Conservation (phyloP, 805 yeast species). For the Teunomyces tritomae region DNA sequence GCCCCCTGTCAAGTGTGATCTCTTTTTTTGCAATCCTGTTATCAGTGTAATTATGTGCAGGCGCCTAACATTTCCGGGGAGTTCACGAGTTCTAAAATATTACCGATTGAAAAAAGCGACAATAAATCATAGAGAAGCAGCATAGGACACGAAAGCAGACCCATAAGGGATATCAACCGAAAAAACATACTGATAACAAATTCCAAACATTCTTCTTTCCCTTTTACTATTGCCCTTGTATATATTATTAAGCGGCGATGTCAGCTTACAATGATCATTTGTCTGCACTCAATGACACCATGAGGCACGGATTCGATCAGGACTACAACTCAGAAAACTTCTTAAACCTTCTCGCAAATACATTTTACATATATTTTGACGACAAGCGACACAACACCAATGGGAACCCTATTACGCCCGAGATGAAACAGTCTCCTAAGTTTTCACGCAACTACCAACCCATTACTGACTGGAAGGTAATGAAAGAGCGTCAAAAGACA, state of each 20-base stretch:
- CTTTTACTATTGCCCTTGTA: not conserved
- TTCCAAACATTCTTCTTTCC: not conserved
- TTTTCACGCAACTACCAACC: constrained; percentile 57
- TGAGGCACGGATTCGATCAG: constrained; percentile 65
- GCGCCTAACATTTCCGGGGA: not conserved
- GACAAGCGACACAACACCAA: constrained; percentile 90
- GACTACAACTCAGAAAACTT: constrained; percentile 58
- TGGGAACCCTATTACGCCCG: constrained; percentile 70
- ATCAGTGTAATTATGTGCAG: not conserved
- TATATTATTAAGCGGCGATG: not conserved
- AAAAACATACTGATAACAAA: not conserved
- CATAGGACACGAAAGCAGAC: not conserved
- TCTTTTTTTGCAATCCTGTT: constrained; percentile 3
- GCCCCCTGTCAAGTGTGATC: not conserved
- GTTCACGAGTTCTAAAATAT: not conserved
- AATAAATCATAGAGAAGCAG: not conserved
- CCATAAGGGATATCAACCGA: not conserved
- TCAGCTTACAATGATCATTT: constrained; percentile 24
- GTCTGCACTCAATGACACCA: constrained; percentile 50
- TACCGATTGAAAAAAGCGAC: not conserved
- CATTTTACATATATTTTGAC: constrained; percentile 81
- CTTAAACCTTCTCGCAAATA: constrained; percentile 55
- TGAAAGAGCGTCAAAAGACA: constrained; percentile 88
- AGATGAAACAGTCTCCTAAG: constrained; percentile 44
- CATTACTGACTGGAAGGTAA: constrained; percentile 85